Evolutionary conservation across 306 rosid species (phyloP), one percentile per base, ranked within the genome.

Genomic region (Boehmeria nivea): DNA sequence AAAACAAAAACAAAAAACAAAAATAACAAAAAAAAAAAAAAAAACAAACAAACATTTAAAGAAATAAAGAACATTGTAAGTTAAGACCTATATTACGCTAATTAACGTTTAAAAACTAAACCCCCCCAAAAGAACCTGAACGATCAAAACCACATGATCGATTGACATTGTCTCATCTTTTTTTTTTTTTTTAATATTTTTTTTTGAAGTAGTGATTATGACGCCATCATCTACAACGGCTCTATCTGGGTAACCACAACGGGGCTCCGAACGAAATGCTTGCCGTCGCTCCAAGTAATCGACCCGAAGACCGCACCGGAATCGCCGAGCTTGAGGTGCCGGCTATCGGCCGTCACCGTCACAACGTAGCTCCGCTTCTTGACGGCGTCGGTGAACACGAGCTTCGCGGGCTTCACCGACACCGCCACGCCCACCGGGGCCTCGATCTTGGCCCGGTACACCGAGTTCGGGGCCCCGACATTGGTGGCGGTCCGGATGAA

Each of bases 201-300:
- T 11, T 11, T 33, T 33, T 33, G n/a, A n/a, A 33, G 11, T 33
- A 40, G 17, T 11, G 15, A 14, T 40, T 8, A 40, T 27, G 11
- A n/a, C 5, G n/a, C n/a, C n/a, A n/a, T 3, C n/a, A 18, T 3
- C 3, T 58, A 89, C 53, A 83, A 69, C 18, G 94, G 87, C 39
- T 64, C 81, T 69, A 83, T 52, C 71, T 83, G 82, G 28, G 94
- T 73, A 13, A 89, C 80, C 6, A 79, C 94, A 36, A 86, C 51
- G 81, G 97, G 89, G 77, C 94, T 89, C 66, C 97, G 83, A 61
- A 89, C 97, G 55, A 69, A 80, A 42, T 89, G 95, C 43, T 73
- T 89, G 34, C 89, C 95, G 64, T 89, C 94, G 8, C 75, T 61
- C 97, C 97, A 89, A 27, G 83, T 60, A 24, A 89, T 44, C 51